Base-by-base conservation (phyloP, 2,329 filamentous ascomycete species). In the Penicillium sp. region DNA sequence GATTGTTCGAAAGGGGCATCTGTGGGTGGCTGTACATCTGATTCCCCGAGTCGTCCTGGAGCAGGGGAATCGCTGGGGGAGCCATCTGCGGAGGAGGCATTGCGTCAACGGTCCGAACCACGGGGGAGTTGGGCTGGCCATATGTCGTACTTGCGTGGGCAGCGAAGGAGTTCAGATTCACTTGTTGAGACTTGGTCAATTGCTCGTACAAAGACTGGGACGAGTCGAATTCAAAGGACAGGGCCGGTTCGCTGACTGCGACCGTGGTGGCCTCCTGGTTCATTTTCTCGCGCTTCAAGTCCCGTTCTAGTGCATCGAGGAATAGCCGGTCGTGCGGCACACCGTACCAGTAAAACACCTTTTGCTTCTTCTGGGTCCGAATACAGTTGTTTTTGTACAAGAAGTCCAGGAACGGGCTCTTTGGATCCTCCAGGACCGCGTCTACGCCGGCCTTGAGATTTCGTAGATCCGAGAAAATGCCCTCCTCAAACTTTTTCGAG, bases 371-470 rank as follows among this genome's bases (percentile, higher is more conserved):
- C 77, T 99, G 94, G 37, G 94, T 99, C 66, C 94, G 88, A 67
- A 99, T 99, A 83, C 94, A 99, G 81, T 99, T 99, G 84, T 99
- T 99, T 84, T 99, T 99, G 86, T 99, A 99, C 42, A 99, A 82
- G 75, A 97, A 99, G 77, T 99, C 94, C 59, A 99, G 84, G 78
- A 99, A 99, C 2, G 90, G 88, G 78, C 93, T 97, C 83, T 99
- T 99, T 53, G 94, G 94, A 80, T 99, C 94, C 78, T 99, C 94
- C 57, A 99, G 86, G 40, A 94, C 97, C 46, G 94, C 94, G 80
- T 99, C 94, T 67, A 93, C 97, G 62, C 94, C 94, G 25, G 94
- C 96, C 79, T 99, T 99, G 65, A 99, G 84, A 75, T 99, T 99
- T 75, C 94, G 90, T 73, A 99, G 80, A 74, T 99, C 94, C 41